Percentiles rank a stretch among this genome's conserved stretches.
phyloP scores from a whole-genome alignment of 2,329 filamentous ascomycete species.

The Drechmeria coniospora region DNA sequence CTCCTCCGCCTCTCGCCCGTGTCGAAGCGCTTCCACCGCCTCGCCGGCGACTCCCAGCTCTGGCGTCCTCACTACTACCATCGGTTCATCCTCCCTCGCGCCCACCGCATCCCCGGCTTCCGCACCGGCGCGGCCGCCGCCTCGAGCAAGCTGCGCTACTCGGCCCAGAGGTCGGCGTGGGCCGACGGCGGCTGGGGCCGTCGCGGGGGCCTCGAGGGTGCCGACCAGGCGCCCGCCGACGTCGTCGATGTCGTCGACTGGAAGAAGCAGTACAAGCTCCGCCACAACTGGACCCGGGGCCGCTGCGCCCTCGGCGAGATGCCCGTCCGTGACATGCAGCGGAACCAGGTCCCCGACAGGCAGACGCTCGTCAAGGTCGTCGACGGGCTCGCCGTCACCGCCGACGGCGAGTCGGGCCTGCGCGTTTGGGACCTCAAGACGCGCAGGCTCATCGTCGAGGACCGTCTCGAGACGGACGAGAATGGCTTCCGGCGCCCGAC shows the following conservation, averaged over 20 bases:
- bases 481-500: constrained; percentile 30
- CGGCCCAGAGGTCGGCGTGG: constrained; percentile 27
- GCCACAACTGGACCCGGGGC: constrained; percentile 82
- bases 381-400: constrained; percentile 64
- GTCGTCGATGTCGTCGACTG: constrained; percentile 44
- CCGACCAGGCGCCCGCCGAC: constrained; percentile 24
- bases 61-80: constrained; percentile 86
- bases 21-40: constrained; percentile 58
- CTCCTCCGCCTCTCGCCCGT: constrained; percentile 49
- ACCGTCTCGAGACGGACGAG: constrained; percentile 14
- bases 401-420: constrained; percentile 52
- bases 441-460: constrained; percentile 41
- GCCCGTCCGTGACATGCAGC: constrained; percentile 31
- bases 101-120: constrained; percentile 57
- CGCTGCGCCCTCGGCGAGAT: constrained; percentile 70
- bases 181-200: constrained; percentile 25
- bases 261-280: constrained; percentile 77
- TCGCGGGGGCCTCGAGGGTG: constrained; percentile 30
- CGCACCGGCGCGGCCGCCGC: constrained; percentile 16
- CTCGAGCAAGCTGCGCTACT: constrained; percentile 25
- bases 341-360: constrained; percentile 16
- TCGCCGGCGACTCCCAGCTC: constrained; percentile 69
- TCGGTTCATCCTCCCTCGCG: constrained; percentile 71
- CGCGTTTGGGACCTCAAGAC: constrained; percentile 64
- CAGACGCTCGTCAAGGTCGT: constrained; percentile 62